A percentile compares a stretch with the other conserved stretches of the same genome.
phyloP scores from a whole-genome alignment of 345 rosid genomes.

The Raphanus sativus region DNA sequence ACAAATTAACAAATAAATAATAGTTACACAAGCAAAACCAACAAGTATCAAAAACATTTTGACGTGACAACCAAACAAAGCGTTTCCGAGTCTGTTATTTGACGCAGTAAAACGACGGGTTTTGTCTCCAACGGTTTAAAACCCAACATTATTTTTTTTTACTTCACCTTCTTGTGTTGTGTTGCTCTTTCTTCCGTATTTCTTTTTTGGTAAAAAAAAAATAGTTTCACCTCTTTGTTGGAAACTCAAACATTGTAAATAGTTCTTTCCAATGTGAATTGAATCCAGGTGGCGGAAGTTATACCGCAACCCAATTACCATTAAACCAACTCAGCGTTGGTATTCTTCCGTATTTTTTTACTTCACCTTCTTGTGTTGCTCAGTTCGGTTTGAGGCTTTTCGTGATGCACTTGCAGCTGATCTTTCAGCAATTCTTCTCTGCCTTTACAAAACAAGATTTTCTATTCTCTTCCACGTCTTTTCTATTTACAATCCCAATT shows the following conservation, averaged over 20 bases:
- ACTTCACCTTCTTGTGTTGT: conserved; percentile 30
- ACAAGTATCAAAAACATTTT: neutral
- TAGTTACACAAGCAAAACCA: conserved; percentile 26
- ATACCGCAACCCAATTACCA: no score
- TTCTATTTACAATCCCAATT: conserved; percentile 54
- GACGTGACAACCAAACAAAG: neutral
- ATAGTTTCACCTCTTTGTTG: no score
- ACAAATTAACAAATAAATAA: conserved; percentile 22
- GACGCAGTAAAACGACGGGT: neutral
- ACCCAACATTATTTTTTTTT: neutral
- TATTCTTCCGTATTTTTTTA: no score
- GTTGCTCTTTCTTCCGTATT: no score
- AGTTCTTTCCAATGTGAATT: no score
- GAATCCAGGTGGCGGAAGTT: no score
- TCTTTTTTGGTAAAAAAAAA: no score
- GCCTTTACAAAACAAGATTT: conserved; percentile 58
- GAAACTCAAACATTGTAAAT: no score
- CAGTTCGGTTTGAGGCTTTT: conserved; percentile 44
- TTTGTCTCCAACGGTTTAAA: conserved; percentile 2
- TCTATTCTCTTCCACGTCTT: conserved; percentile 70
- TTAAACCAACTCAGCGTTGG: no score
- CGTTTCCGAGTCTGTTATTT: neutral
- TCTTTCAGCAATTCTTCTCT: conserved; percentile 81
- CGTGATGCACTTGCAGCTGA: conserved; percentile 55
- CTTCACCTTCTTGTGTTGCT: conserved; percentile 33